Evolutionary conservation across 2,329 filamentous ascomycete genomes (phyloP), one percentile per base, ranked within the genome.

Genomic region (Nemania sp.): DNA sequence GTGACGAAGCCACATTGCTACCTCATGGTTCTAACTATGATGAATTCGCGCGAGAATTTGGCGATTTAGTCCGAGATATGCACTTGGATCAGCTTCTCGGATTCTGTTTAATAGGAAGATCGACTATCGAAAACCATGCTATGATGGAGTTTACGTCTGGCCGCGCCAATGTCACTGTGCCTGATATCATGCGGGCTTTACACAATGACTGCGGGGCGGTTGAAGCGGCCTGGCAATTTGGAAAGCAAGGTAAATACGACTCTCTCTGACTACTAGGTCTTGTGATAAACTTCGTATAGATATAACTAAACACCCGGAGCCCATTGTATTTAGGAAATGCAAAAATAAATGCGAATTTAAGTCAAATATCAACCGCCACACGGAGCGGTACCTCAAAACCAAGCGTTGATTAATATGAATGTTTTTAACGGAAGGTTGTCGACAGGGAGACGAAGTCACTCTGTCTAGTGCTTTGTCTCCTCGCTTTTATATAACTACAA

Each of bases 141-240:
- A 18, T 4, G n/a, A 20, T 45, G 41, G 41, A 45, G n/a, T 45
- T 45, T 15, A 45, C 41, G n/a, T 20, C 15, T 5, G 41, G 41
- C n/a, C 41, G 41, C n/a, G 41, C 41, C 13, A 45, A 45, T 20
- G n/a, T 45, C 13, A 45, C 41, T 45, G 15, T 45, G 13, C 41
- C 41, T n/a, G 15, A n/a, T 20, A 15, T 5, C n/a, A 7, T 45
- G 1, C 6, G 15, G 15, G 15, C 41, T 20, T 5, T 2, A 20
- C 6, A 20, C 13, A 20, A 20, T 11, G 15, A 18, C 15, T n/a
- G 2, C 41, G 15, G 7, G 15, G 15, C 41, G n/a, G n/a, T 45
- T 45, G 41, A 45, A 45, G 41, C 41, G n/a, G 41, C n/a, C 41
- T 45, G 41, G 41, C 41, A 45, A 13, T 45, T 45, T n/a, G 41